These are phyloP conservation scores for Nicotiana rustica DNA, from an alignment of 305 asterid species.

Conservation along the genomic window DNA sequence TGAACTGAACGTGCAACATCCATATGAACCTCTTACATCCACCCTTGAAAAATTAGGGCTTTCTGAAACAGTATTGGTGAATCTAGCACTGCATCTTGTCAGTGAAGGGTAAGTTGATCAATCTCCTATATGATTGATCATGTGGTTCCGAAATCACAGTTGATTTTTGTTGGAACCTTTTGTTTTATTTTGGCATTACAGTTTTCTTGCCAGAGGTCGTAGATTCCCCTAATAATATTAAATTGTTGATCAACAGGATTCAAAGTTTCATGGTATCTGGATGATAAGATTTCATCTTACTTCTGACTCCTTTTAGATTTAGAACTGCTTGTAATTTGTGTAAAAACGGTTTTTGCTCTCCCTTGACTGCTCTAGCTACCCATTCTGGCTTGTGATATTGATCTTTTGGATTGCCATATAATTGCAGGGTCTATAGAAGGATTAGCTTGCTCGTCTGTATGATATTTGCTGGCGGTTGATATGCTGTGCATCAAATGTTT, in stretches of 20 bases:
- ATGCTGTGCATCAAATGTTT: slow-evolving; percentile 97
- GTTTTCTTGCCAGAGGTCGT: not conserved
- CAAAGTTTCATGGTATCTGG: not conserved
- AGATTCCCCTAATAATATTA: not conserved
- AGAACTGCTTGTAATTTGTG: slow-evolving; percentile 45
- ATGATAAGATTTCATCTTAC: not conserved
- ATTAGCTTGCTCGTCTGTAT: slow-evolving; percentile 94
- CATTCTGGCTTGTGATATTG: slow-evolving; percentile 73
- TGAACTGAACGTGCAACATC: slow-evolving; percentile 96
- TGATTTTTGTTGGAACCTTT: slow-evolving; percentile 18
- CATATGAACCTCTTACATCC: slow-evolving; percentile 80
- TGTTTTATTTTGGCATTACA: slow-evolving; percentile 4
- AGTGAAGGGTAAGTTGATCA: slow-evolving; percentile 90
- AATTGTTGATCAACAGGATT: not conserved
- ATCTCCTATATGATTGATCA: slow-evolving; percentile 10
- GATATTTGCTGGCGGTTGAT: slow-evolving; percentile 99
- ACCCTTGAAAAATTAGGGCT: slow-evolving; percentile 90
- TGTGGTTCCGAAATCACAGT: slow-evolving; percentile 2
- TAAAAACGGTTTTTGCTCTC: slow-evolving; percentile 39
- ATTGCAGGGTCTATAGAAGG: slow-evolving; percentile 99
- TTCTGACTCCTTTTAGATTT: slow-evolving; percentile 11
- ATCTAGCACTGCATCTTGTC: slow-evolving; percentile 84
- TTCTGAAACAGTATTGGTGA: slow-evolving; percentile 78
- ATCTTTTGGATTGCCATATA: slow-evolving; percentile 95
- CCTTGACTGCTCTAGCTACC: slow-evolving; percentile 51